These are phyloP conservation scores for Hibiscus tridactylites DNA, from an alignment of 345 rosid species.

Conservation along the genomic window DNA sequence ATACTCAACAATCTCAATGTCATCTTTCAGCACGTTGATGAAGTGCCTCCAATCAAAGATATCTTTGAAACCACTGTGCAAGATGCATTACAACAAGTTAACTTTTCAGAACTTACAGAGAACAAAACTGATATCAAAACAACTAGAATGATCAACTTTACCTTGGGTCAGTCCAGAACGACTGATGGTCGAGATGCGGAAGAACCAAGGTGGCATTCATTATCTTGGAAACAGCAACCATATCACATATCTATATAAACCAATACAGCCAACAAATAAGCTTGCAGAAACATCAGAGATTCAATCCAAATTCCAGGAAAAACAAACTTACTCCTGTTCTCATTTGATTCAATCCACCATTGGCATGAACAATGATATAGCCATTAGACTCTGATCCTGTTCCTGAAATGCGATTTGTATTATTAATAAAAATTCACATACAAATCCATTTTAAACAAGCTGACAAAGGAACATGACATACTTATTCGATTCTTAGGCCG, in stretches of 20 bases:
- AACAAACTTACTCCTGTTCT: conserved; percentile 78
- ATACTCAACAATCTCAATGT: conserved; percentile 75
- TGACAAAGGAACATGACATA: conserved; percentile 19
- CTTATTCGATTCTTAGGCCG: conserved; percentile 51
- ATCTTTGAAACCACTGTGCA: conserved; percentile 79
- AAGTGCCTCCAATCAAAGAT: conserved; percentile 96
- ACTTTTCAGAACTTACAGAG: neutral
- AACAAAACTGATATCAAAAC: neutral
- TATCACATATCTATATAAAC: conserved; percentile 86
- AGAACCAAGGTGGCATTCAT: conserved; percentile 97
- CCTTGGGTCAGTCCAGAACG: conserved; percentile 99
- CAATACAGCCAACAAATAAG: conserved; percentile 7
- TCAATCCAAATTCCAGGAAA: neutral
- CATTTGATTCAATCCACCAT: conserved; percentile 99
- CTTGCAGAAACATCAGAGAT: neutral
- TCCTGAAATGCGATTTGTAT: conserved; percentile 20
- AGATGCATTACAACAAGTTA: neutral
- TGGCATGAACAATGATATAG: conserved; percentile 83
- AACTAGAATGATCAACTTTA: conserved; percentile 15
- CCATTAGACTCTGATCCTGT: conserved; percentile 50
- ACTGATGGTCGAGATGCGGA: conserved; percentile 90
- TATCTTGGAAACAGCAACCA: conserved; percentile 91
- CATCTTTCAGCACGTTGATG: conserved; percentile 60
- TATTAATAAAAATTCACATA: neutral
- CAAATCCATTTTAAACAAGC: neutral